Conservation (phyloP, 345 rosid genomes). For the Kernera saxatilis region DNA sequence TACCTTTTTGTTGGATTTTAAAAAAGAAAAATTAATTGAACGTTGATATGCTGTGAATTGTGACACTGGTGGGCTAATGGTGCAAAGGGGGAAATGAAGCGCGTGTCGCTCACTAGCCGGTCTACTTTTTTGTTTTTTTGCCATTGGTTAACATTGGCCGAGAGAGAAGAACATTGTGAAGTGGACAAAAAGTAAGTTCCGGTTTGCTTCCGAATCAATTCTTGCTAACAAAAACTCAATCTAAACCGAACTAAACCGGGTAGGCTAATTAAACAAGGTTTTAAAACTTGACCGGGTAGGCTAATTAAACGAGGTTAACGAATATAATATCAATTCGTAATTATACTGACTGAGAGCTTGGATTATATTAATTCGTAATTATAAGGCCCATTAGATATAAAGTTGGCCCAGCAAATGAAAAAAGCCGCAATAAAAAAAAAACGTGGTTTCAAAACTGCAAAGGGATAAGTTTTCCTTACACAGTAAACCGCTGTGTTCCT, state of each 20-base stretch:
- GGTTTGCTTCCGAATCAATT: neutral
- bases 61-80: too few species aligned
- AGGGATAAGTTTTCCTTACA: conserved; percentile 1
- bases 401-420: neutral
- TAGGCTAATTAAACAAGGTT: too few species aligned
- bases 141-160: too few species aligned
- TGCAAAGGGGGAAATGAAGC: too few species aligned
- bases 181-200: neutral
- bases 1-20: neutral
- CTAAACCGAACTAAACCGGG: neutral
- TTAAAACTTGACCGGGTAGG: neutral
- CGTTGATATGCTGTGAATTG: neutral
- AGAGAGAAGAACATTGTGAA: neutral
- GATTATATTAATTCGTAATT: neutral
- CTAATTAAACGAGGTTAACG: too few species aligned
- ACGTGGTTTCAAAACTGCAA: neutral
- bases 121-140: too few species aligned
- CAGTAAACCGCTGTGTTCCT: conserved; percentile 23
- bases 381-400: neutral
- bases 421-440: neutral
- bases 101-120: too few species aligned
- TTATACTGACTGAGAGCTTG: neutral
- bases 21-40: neutral
- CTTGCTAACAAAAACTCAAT: neutral
- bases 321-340: neutral